Evolutionary conservation across 441 rosid genomes (phyloP).

Genomic region (Sinapis alba): DNA sequence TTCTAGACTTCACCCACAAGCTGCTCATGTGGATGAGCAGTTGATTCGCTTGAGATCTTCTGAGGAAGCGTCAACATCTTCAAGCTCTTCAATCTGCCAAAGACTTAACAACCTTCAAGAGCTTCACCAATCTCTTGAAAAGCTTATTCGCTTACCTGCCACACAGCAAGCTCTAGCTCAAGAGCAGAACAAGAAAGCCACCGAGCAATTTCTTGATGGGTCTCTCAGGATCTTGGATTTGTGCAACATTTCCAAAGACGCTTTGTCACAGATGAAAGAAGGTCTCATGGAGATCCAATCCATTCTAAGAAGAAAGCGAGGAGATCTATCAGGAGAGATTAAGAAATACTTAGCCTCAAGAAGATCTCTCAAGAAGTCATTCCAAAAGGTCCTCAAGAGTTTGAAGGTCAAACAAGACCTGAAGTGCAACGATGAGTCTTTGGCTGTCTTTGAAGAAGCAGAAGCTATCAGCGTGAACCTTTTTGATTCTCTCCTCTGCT

Average conservation of each 20-base stretch:
- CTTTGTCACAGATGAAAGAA: conserved; percentile 38
- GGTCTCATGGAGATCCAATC: conserved; percentile 36
- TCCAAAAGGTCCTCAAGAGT: conserved; percentile 28
- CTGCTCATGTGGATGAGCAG: background rate
- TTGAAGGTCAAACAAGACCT: conserved; percentile 22
- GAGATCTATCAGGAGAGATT: conserved; percentile 20
- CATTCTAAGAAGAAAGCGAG: conserved; percentile 38
- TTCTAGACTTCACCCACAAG: background rate
- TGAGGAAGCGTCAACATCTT: conserved; percentile 1
- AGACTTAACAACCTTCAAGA: background rate
- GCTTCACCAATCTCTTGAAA: background rate
- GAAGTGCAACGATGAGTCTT: conserved; percentile 12
- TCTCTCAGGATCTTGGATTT: conserved; percentile 39
- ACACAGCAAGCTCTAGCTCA: conserved; percentile 32
- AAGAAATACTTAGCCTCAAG: conserved; percentile 34
- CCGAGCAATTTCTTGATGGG: conserved; percentile 48
- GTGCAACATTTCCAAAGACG: conserved; percentile 35
- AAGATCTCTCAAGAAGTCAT: conserved; percentile 31
- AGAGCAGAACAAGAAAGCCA: conserved; percentile 18
- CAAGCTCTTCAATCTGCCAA: background rate
- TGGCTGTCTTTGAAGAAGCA: conserved; percentile 32
- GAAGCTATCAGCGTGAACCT: conserved; percentile 29
- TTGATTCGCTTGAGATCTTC: background rate
- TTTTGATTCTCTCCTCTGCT: conserved; percentile 41
- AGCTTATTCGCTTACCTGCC: conserved; percentile 40